phyloP scores from a whole-genome alignment of 2,329 filamentous ascomycete species.

The Purpureocillium lavendulum region DNA sequence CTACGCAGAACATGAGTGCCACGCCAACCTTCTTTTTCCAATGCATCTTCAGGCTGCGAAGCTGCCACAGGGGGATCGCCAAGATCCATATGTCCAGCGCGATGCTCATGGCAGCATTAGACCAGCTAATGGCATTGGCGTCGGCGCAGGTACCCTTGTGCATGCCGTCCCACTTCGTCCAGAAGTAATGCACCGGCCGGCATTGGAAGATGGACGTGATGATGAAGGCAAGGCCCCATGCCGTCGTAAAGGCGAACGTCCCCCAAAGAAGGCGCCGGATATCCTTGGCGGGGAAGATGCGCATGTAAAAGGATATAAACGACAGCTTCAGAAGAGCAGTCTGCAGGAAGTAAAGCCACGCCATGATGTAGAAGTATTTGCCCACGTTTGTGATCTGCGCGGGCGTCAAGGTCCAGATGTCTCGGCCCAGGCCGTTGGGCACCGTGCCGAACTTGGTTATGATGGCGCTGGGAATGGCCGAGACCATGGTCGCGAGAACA shows the following conservation, averaged over 20 bases:
- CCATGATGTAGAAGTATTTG: slow-evolving; percentile 29
- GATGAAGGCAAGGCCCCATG: slow-evolving; percentile 28
- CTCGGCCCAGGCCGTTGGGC: slow-evolving; percentile 31
- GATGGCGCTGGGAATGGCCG: slow-evolving; percentile 16
- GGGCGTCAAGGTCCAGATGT: slow-evolving; percentile 35
- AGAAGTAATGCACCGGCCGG: slow-evolving; percentile 36
- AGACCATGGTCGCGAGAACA: slow-evolving; percentile 14
- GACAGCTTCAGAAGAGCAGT: slow-evolving; percentile 38
- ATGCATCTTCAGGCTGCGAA: slow-evolving; percentile 27
- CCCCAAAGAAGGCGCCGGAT: slow-evolving; percentile 28
- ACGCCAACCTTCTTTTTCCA: slow-evolving; percentile 36
- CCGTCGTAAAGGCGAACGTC: slow-evolving; percentile 25
- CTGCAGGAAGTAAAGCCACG: slow-evolving; percentile 32
- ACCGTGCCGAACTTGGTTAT: slow-evolving; percentile 19
- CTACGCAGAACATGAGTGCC: slow-evolving; percentile 35
- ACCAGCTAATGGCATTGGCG: slow-evolving; percentile 36
- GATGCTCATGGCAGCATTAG: slow-evolving; percentile 40
- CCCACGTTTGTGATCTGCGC: slow-evolving; percentile 30
- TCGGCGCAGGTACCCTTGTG: slow-evolving; percentile 36
- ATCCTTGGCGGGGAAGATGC: slow-evolving; percentile 33
- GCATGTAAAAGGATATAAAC: slow-evolving; percentile 41
- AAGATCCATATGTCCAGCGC: slow-evolving; percentile 39
- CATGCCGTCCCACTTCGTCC: slow-evolving; percentile 38
- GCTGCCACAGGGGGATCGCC: slow-evolving; percentile 32
- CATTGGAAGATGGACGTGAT: slow-evolving; percentile 38